Percentiles rank a stretch among this genome's conserved stretches.
Conservation (phyloP, 2,329 filamentous ascomycete genomes). For the Trichoderma semiorbis region DNA sequence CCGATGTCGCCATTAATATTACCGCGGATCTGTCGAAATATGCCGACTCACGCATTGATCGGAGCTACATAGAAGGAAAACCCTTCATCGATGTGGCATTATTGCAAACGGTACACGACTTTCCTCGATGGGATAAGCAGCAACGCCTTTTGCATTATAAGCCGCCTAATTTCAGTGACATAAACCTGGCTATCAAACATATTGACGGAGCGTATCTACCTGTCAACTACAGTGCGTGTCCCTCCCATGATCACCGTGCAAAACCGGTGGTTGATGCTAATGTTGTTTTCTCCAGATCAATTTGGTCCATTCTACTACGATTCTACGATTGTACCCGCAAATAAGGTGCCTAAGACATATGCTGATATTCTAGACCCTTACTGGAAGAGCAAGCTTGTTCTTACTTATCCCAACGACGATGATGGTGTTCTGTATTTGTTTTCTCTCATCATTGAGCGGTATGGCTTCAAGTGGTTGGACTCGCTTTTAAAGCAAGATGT, state of each 20-base stretch:
- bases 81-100: slow-evolving; percentile 3
- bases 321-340: background rate
- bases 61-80: slow-evolving; percentile 4
- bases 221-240: background rate
- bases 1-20: slow-evolving; percentile 7
- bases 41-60: slow-evolving; percentile 5
- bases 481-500: background rate
- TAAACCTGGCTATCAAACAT: background rate
- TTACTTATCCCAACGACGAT: slow-evolving; percentile 8
- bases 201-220: slow-evolving; percentile 1
- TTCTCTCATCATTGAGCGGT: background rate
- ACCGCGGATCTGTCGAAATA: slow-evolving; percentile 6
- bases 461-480: slow-evolving; percentile 8
- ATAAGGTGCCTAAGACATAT: background rate
- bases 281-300: background rate
- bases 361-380: background rate
- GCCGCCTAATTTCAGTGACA: background rate
- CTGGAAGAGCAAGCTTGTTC: slow-evolving; percentile 4
- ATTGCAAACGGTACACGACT: slow-evolving; percentile 6
- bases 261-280: background rate
- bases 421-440: slow-evolving; percentile 4
- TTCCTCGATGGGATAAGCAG: slow-evolving; percentile 3
- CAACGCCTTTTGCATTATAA: slow-evolving; percentile 9
- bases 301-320: slow-evolving; percentile 14
- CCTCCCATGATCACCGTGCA: too few species aligned